phyloP scores from a whole-genome alignment of 2,329 filamentous ascomycete genomes.

The Plectosphaerella sp. region DNA sequence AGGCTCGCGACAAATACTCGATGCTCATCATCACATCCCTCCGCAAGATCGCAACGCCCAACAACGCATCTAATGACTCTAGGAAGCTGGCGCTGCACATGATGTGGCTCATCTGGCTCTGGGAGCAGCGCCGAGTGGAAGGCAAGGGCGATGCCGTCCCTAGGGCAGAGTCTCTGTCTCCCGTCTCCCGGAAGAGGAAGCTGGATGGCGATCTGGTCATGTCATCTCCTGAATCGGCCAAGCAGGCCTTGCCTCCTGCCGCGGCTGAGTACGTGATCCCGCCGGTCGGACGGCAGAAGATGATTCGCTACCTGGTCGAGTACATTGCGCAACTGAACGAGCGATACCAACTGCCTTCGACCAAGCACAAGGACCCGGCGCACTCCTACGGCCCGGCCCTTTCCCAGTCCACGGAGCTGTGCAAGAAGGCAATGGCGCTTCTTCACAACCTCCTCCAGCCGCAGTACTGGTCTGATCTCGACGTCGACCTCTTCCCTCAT shows the following conservation, averaged over 20 bases:
- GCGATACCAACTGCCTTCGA: slow-evolving; percentile 72
- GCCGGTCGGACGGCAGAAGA: slow-evolving; percentile 63
- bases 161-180: slow-evolving; percentile 59
- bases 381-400: not conserved
- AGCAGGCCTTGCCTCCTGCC: slow-evolving; percentile 41
- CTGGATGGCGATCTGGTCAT: slow-evolving; percentile 59
- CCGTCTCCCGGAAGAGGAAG: slow-evolving; percentile 70
- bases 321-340: slow-evolving; percentile 91
- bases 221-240: slow-evolving; percentile 49
- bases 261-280: slow-evolving; percentile 66
- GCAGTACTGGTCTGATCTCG: slow-evolving; percentile 86
- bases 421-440: slow-evolving; percentile 77
- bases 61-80: slow-evolving; percentile 82
- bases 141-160: slow-evolving; percentile 40
- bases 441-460: slow-evolving; percentile 81
- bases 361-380: slow-evolving; percentile 56
- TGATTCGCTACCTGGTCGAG: slow-evolving; percentile 92
- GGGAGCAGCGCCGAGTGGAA: slow-evolving; percentile 81
- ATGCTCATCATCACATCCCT: slow-evolving; percentile 84
- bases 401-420: slow-evolving; percentile 62
- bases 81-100: slow-evolving; percentile 88
- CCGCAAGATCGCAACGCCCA: slow-evolving; percentile 78
- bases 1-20: slow-evolving; percentile 87
- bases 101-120: slow-evolving; percentile 85
- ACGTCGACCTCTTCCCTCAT: slow-evolving; percentile 86